Percentiles rank a stretch among this genome's conserved stretches.
Conservation (phyloP, 179 eudicot species). For the Nepenthes alata region DNA sequence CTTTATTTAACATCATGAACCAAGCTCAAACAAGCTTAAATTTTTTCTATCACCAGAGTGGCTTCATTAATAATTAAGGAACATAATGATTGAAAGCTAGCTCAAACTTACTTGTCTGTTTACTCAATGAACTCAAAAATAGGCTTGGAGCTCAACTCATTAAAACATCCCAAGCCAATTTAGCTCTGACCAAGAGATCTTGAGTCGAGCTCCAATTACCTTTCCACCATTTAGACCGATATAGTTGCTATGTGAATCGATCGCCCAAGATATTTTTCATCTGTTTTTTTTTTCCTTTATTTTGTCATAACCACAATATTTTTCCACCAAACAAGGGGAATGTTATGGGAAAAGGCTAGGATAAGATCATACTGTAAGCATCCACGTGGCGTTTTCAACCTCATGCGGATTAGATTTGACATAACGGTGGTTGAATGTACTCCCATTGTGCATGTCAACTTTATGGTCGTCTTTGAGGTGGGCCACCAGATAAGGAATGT, state of each 20-base stretch:
- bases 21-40: too few species aligned
- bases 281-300: background rate
- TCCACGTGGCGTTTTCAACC: conserved; percentile 84
- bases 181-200: too few species aligned
- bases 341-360: background rate
- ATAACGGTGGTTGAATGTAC: conserved; percentile 77
- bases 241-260: too few species aligned
- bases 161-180: too few species aligned
- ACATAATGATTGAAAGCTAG: background rate
- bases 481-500: conserved; percentile 52
- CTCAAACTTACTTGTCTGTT: background rate
- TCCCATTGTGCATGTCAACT: conserved; percentile 80
- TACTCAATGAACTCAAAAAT: too few species aligned
- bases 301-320: background rate
- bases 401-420: conserved; percentile 75
- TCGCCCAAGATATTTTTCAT: background rate
- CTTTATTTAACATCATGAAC: too few species aligned
- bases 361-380: conserved; percentile 53
- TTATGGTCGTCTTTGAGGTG: conserved; percentile 73
- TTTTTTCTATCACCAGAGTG: background rate
- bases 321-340: too few species aligned
- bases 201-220: too few species aligned
- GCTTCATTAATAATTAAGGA: background rate
- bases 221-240: too few species aligned
- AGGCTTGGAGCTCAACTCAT: too few species aligned